phyloP scores from a whole-genome alignment of 805 yeast genomes.

The Groenewaldozyma tartarivorans region DNA sequence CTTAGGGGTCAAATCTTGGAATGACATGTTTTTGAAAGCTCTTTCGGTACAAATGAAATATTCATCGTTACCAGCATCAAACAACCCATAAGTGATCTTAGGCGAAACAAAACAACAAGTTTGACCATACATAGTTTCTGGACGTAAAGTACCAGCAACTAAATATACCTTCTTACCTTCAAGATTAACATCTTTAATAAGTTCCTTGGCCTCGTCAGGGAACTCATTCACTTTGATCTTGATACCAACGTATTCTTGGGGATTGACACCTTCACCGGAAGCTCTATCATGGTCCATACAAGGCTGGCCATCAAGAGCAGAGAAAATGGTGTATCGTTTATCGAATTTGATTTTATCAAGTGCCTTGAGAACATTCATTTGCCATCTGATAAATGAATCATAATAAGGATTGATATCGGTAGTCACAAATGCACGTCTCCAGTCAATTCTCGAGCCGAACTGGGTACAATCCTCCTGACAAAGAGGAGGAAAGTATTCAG shows the following conservation, averaged over 20 bases:
- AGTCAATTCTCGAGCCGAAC: constrained; percentile 91
- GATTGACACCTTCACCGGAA: constrained; percentile 93
- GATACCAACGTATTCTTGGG: constrained; percentile 92
- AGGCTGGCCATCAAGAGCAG: constrained; percentile 97
- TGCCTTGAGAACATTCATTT: constrained; percentile 77
- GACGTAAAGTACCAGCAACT: constrained; percentile 95
- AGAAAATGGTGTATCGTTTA: constrained; percentile 93
- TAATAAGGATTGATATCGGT: constrained; percentile 93
- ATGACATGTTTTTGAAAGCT: constrained; percentile 95
- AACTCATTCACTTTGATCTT: constrained; percentile 67
- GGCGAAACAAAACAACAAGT: constrained; percentile 97
- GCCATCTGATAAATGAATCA: constrained; percentile 94
- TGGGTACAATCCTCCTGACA: constrained; percentile 69
- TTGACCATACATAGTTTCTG: constrained; percentile 99
- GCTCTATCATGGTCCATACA: constrained; percentile 99
- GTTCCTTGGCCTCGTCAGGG: constrained; percentile 44
- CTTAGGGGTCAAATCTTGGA: constrained; percentile 81
- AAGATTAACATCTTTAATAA: constrained; percentile 34
- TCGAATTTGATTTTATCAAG: constrained; percentile 93
- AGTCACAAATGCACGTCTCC: constrained; percentile 95
- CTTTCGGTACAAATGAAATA: constrained; percentile 84
- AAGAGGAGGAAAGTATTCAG: constrained; percentile 82
- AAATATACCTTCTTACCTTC: constrained; percentile 59
- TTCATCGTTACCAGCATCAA: constrained; percentile 68
- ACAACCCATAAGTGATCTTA: constrained; percentile 83